These are phyloP conservation scores for Botryotinia globosa DNA, from an alignment of 2,329 filamentous ascomycete species.

Conservation along the genomic window DNA sequence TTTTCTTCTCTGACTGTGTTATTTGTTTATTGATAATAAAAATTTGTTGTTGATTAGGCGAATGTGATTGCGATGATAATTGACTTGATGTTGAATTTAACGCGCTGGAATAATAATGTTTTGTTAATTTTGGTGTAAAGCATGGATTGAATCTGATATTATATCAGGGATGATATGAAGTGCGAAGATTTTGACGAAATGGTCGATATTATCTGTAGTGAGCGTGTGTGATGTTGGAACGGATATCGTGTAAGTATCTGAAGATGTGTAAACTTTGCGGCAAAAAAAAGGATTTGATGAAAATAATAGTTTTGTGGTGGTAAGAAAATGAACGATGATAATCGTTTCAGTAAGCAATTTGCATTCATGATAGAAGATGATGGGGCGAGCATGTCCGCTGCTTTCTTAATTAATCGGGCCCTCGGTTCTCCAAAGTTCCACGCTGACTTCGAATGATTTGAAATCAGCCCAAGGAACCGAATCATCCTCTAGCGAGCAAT, in stretches of 20 bases:
- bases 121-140: neutral
- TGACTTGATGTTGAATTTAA: neutral
- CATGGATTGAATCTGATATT: neutral
- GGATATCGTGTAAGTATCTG: neutral
- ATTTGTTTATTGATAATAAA: neutral
- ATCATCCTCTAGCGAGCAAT: too few relatives aligned
- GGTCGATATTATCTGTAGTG: neutral
- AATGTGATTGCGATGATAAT: neutral
- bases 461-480: neutral
- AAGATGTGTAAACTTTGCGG: neutral
- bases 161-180: fast-evolving
- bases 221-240: neutral
- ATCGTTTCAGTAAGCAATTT: neutral
- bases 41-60: neutral
- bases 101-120: neutral
- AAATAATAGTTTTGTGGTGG: neutral
- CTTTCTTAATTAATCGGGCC: neutral
- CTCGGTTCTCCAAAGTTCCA: neutral
- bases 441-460: neutral
- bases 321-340: neutral
- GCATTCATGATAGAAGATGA: neutral
- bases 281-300: too few relatives aligned
- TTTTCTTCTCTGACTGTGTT: slow-evolving; percentile 6
- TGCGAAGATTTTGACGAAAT: neutral
- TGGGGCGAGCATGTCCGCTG: neutral